Percentiles rank a stretch among this genome's conserved stretches.
These are phyloP conservation scores for Xylaria grammica DNA, from an alignment of 495 filamentous ascomycete species.

Conservation along the genomic window DNA sequence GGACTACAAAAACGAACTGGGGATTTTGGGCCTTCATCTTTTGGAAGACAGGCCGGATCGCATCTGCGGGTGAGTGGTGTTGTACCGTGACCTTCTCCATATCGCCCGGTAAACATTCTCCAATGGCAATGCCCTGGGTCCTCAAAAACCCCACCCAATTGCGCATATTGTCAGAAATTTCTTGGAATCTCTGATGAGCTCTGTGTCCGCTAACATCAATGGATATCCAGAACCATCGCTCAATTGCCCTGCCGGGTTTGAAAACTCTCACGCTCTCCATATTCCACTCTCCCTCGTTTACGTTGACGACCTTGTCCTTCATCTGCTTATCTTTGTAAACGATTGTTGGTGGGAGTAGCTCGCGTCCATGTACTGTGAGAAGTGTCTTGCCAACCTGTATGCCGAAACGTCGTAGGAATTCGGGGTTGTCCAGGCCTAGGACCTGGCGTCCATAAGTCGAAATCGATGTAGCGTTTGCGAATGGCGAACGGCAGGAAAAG, in stretches of 20 bases:
- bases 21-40: conserved; percentile 33
- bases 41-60: conserved; percentile 28
- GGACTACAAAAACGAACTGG: conserved; percentile 66
- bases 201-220: conserved; percentile 12
- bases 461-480: conserved; percentile 70
- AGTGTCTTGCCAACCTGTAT: conserved; percentile 59
- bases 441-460: conserved; percentile 55
- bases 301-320: background rate
- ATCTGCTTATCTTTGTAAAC: conserved; percentile 47
- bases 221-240: conserved; percentile 41
- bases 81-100: background rate
- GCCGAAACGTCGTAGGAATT: conserved; percentile 51
- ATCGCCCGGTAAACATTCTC: background rate
- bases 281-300: conserved; percentile 45
- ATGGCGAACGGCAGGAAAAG: conserved; percentile 71
- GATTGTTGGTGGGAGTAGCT: conserved; percentile 61
- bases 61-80: background rate
- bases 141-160: conserved; percentile 42
- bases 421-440: conserved; percentile 40
- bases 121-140: conserved; percentile 44
- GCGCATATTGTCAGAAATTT: conserved; percentile 27
- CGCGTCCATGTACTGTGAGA: conserved; percentile 67
- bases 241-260: conserved; percentile 35
- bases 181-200: background rate
- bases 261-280: conserved; percentile 41